Evolutionary conservation across 768 basidiomycete species (phyloP).

Genomic region (Rhizopogon sp.): DNA sequence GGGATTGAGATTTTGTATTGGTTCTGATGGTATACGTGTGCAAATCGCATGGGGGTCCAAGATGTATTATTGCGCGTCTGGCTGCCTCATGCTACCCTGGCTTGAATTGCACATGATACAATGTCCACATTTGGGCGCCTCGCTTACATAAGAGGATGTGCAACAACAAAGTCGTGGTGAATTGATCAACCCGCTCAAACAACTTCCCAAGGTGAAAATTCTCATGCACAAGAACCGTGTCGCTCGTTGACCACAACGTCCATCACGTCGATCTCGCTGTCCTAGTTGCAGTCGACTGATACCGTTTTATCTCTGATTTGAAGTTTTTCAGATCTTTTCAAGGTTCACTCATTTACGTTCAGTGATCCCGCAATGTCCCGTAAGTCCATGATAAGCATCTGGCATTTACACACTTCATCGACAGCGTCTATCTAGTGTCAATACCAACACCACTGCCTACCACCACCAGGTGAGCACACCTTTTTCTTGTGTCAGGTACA

Average conservation of each 20-base stretch:
- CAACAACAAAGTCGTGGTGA: neutral
- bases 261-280: conserved; percentile 1
- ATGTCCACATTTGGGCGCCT: neutral
- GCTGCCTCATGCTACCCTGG: conserved; percentile 4
- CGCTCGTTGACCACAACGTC: conserved; percentile 9
- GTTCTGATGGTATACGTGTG: conserved; percentile 10
- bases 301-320: neutral
- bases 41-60: conserved; percentile 1
- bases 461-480: conserved; percentile 4
- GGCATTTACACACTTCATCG: neutral
- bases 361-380: conserved; percentile 8
- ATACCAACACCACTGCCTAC: neutral
- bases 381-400: conserved; percentile 4
- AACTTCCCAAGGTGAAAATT: conserved; percentile 12
- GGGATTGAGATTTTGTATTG: conserved; percentile 4
- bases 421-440: neutral
- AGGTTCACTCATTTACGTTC: neutral
- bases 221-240: conserved; percentile 5
- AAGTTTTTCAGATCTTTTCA: neutral
- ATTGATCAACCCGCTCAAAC: neutral
- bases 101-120: neutral
- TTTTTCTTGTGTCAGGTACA: neutral
- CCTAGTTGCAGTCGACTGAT: neutral
- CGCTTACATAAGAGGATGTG: conserved; percentile 16
- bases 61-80: neutral